These are phyloP conservation scores for Glycyrrhiza uralensis DNA, from an alignment of 306 rosid genomes.

Conservation along the genomic window DNA sequence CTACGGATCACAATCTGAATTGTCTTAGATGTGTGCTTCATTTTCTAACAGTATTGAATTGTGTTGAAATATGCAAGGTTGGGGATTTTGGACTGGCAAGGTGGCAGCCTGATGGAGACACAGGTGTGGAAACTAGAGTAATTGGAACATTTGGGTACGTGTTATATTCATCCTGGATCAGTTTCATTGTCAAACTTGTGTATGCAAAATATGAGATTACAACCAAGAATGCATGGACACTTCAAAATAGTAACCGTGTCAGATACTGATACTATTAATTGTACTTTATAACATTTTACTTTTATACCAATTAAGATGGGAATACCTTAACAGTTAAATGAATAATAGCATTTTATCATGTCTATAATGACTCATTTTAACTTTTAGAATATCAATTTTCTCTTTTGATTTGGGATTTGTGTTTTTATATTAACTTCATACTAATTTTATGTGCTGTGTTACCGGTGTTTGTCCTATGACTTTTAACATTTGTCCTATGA, in stretches of 20 bases:
- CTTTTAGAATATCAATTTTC: no score
- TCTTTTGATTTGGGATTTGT: no score
- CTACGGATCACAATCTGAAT: background rate
- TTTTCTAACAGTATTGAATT: slow-evolving; percentile 9
- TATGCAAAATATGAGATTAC: slow-evolving; percentile 10
- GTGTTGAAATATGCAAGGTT: slow-evolving; percentile 54
- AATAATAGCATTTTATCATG: no score
- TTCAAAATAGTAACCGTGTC: background rate
- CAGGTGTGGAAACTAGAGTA: slow-evolving; percentile 93
- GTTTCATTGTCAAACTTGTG: background rate
- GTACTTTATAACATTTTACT: no score
- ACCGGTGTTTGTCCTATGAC: background rate
- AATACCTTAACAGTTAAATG: no score
- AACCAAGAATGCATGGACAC: background rate
- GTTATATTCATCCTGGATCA: background rate
- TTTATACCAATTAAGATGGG: no score
- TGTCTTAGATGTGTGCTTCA: slow-evolving; percentile 12
- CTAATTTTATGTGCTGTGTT: no score
- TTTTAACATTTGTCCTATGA: background rate
- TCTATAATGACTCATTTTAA: no score
- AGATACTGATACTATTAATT: no score
- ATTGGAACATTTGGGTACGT: slow-evolving; percentile 97
- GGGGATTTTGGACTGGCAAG: slow-evolving; percentile 99
- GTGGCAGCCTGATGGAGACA: slow-evolving; percentile 99
- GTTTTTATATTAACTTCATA: no score